phyloP scores from a whole-genome alignment of 1,139 yeast species.

The Debaryomyces coudertii region DNA sequence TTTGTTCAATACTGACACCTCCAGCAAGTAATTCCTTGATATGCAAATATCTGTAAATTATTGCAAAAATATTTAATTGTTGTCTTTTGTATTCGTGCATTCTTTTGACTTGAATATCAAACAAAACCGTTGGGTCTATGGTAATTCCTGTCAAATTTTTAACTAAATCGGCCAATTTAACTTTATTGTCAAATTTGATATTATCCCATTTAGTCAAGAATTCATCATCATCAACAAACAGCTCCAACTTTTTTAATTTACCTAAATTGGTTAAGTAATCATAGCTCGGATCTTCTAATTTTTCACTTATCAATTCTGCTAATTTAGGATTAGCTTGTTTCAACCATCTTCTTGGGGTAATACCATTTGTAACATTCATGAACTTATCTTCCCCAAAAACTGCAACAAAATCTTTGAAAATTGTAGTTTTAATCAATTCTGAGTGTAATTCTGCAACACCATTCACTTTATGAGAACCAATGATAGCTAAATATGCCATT shows the following conservation, averaged over 20 bases:
- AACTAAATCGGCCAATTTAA: constrained; percentile 68
- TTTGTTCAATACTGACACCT: constrained; percentile 55
- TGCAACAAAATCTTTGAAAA: constrained; percentile 85
- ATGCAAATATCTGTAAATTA: constrained; percentile 76
- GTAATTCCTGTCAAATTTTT: constrained; percentile 68
- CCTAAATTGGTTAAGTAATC: constrained; percentile 72
- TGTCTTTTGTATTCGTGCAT: constrained; percentile 96
- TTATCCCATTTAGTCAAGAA: constrained; percentile 74
- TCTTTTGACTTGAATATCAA: constrained; percentile 92
- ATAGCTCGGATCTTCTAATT: constrained; percentile 65
- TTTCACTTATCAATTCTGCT: constrained; percentile 70
- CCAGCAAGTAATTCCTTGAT: constrained; percentile 66
- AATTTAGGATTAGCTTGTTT: constrained; percentile 88
- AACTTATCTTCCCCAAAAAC: constrained; percentile 82
- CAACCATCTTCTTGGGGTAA: constrained; percentile 96
- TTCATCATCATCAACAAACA: constrained; percentile 65
- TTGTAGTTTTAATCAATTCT: constrained; percentile 84
- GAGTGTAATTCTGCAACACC: constrained; percentile 97
- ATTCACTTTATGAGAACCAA: constrained; percentile 91
- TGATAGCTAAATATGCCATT: constrained; percentile 90
- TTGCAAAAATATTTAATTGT: constrained; percentile 89
- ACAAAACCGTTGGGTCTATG: constrained; percentile 73
- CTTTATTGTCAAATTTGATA: constrained; percentile 73
- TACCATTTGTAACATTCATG: constrained; percentile 92
- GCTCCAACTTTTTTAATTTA: constrained; percentile 66